Evolutionary conservation across 2,329 filamentous ascomycete species (phyloP).

Genomic region (Penicillium sp.): DNA sequence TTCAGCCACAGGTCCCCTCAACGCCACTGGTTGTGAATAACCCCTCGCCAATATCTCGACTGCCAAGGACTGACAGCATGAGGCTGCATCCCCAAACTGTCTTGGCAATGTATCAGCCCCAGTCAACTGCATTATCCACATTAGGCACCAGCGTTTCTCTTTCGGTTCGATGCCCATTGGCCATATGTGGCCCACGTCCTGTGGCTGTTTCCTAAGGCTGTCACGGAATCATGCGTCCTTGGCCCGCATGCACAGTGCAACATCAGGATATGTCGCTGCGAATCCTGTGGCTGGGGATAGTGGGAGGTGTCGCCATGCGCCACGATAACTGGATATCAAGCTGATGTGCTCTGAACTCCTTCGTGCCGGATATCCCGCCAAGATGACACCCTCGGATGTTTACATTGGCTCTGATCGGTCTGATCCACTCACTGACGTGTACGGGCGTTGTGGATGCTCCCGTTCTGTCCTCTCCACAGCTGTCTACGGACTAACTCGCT

Average conservation of each 20-base stretch:
- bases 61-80: slow-evolving; percentile 15
- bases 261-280: slow-evolving; percentile 7
- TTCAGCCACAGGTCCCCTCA: slow-evolving; percentile 6
- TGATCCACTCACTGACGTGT: slow-evolving; percentile 1
- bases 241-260: slow-evolving; percentile 18
- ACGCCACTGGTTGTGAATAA: slow-evolving; percentile 1
- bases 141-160: slow-evolving; percentile 24
- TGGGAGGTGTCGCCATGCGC: slow-evolving; percentile 15
- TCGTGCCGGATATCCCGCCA: not conserved
- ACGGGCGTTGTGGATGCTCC: not conserved
- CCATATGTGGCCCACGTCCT: not conserved
- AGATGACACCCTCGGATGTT: not conserved
- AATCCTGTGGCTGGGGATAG: slow-evolving; percentile 18
- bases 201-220: slow-evolving; percentile 6
- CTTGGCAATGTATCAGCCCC: slow-evolving; percentile 6
- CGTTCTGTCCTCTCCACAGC: not conserved
- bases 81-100: slow-evolving; percentile 8
- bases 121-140: not conserved
- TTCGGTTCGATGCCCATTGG: not conserved
- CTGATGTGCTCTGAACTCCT: not conserved
- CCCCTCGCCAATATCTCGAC: not conserved
- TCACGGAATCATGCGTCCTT: slow-evolving; percentile 12
- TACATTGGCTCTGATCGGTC: not conserved
- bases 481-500: not conserved
- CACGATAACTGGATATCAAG: slow-evolving; percentile 11